Evolutionary conservation across 1,139 yeast species (phyloP).

Genomic region (Nakaseomyces glabratus): DNA sequence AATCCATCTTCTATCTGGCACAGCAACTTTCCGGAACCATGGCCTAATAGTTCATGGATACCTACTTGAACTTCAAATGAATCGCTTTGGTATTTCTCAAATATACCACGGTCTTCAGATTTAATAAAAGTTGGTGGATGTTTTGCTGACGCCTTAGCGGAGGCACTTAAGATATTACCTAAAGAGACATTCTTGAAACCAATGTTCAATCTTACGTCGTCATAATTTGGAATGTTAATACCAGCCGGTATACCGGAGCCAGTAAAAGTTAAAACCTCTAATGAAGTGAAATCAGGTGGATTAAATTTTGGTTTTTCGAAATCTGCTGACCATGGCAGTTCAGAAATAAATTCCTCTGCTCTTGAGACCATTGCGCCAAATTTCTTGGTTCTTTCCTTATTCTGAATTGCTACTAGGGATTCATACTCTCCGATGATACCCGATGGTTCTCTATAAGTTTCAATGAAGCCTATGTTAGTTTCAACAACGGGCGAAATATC

Average conservation of each 20-base stretch:
- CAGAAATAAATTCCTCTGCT: conserved; percentile 55
- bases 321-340: conserved; percentile 67
- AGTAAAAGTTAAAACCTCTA: conserved; percentile 82
- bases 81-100: conserved; percentile 65
- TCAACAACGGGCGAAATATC: conserved; percentile 78
- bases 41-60: conserved; percentile 85
- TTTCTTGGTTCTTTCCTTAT: conserved; percentile 75
- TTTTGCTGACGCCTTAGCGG: conserved; percentile 44
- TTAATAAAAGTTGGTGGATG: conserved; percentile 63
- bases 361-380: conserved; percentile 58
- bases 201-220: conserved; percentile 69
- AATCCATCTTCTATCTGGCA: conserved; percentile 58
- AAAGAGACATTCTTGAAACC: conserved; percentile 87
- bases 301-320: conserved; percentile 80
- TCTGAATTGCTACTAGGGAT: conserved; percentile 86
- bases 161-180: conserved; percentile 75
- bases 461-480: conserved; percentile 82
- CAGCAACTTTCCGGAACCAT: conserved; percentile 78
- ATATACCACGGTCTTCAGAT: conserved; percentile 44
- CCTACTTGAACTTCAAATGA: conserved; percentile 92
- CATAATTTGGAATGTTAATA: conserved; percentile 85
- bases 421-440: conserved; percentile 95
- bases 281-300: conserved; percentile 85
- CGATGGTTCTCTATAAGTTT: conserved; percentile 84
- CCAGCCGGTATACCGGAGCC: conserved; percentile 91